Evolutionary conservation across 2,329 filamentous ascomycete species (phyloP).

Genomic region (Scortechinia acanthostroma): DNA sequence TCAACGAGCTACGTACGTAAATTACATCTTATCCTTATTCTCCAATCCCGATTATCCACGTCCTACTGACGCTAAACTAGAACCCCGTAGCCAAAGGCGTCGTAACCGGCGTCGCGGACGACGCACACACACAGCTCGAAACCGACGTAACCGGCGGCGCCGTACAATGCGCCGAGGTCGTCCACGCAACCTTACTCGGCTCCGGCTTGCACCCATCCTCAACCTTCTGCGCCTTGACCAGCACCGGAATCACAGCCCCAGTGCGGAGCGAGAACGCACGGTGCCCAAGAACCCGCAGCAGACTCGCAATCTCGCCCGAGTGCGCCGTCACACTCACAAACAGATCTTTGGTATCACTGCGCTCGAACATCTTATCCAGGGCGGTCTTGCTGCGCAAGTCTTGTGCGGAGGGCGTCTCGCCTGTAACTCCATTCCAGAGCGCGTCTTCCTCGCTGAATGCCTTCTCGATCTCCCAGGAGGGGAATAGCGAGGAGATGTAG

Average conservation of each 20-base stretch:
- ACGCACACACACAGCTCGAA: not conserved
- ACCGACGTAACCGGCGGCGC: constrained; percentile 13
- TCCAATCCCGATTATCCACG: too few species aligned
- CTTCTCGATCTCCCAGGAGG: constrained; percentile 45
- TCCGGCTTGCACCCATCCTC: too few species aligned
- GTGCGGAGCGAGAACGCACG: constrained; percentile 55
- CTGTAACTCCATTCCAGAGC: constrained; percentile 31
- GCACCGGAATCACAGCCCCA: constrained; percentile 60
- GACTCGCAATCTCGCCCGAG: constrained; percentile 43
- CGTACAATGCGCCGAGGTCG: constrained; percentile 19
- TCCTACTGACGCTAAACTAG: too few species aligned
- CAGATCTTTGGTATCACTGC: constrained; percentile 24
- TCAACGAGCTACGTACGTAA: too few species aligned
- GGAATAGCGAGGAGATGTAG: constrained; percentile 42
- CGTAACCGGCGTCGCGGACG: not conserved
- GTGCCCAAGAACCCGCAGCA: constrained; percentile 50
- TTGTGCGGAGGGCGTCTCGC: constrained; percentile 37
- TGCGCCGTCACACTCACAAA: constrained; percentile 56
- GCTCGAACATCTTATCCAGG: constrained; percentile 47
- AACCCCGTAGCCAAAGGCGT: not conserved
- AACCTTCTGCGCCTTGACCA: constrained; percentile 49
- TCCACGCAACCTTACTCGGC: constrained; percentile 15
- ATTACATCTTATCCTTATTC: too few species aligned
- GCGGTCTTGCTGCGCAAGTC: constrained; percentile 35
- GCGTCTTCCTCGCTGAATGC: constrained; percentile 49